Base-by-base conservation (phyloP, 345 rosid species). In the Brassica cretica region DNA sequence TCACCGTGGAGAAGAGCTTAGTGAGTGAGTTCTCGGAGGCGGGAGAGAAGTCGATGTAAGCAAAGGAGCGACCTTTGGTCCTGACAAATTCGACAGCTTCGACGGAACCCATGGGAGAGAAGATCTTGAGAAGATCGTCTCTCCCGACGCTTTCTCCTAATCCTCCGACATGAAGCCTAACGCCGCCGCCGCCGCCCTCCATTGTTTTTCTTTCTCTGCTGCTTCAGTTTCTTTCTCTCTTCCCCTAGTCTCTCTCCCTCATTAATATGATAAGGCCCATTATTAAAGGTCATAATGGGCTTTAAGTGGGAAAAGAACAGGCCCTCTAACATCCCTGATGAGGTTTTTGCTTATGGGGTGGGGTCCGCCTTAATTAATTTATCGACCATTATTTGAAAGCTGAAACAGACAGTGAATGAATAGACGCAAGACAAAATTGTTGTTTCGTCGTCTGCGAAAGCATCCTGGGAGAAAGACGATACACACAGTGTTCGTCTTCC, bases 1-100 rank as follows among this genome's bases (percentile, higher is more conserved):
- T 9, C 72, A 94, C 98, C 55, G 86, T 92, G 81, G 86, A 86
- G 81, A 94, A 88, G 81, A 92, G 90, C 90, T 87, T 95, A 55
- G 88, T 60, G 74, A 95, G 92, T 60, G 98, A 86, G 0, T 86
- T 87, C 6, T 44, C 53, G 2, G 91, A 83, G 10, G 89, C 80
- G 0, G 97, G 94, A 61, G 80, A 66, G 86, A 95, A 88, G 61
- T 93, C 89, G 60, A 91, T 76, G 70, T 90, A 91, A 30, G 93
- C 99, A n/a, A 95, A 89, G 83, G 97, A 83, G 62, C 98, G 98
- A 72, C 96, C 91, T 91, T 93, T 95, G 61, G 89, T 87, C 75
- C 94, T 84, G 16, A 91, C 74, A 24, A 95, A 84, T 2, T 93
- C 92, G 0, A 93, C 81, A 1, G 85, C 74, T 58, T 84, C 79